Percentiles rank a stretch among this genome's conserved stretches.
Conservation (phyloP, 1,284 basidiomycete species). For the Heterobasidion occidentale region DNA sequence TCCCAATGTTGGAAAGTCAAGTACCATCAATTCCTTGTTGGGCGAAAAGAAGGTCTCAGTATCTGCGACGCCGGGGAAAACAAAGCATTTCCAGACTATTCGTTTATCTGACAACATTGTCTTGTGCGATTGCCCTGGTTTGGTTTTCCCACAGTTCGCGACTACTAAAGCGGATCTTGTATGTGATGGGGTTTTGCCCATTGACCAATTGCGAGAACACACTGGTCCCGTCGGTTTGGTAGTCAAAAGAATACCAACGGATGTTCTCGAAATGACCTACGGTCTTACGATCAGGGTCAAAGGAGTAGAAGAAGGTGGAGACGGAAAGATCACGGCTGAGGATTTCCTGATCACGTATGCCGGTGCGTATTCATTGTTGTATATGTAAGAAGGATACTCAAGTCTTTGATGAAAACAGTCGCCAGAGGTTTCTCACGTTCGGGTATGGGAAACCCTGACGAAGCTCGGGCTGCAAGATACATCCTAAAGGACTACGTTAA, state of each 20-base stretch:
- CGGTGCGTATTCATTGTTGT: constrained; percentile 47
- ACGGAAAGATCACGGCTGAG: constrained; percentile 72
- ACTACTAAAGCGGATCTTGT: constrained; percentile 94
- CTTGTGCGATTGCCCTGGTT: constrained; percentile 98
- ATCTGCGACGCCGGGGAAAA: constrained; percentile 96
- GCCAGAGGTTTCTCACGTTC: constrained; percentile 91
- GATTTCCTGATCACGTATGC: constrained; percentile 88
- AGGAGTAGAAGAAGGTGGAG: constrained; percentile 79
- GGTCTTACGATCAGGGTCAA: constrained; percentile 73
- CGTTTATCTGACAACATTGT: constrained; percentile 82
- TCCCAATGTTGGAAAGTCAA: constrained; percentile 97
- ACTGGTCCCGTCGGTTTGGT: constrained; percentile 84
- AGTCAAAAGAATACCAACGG: constrained; percentile 73
- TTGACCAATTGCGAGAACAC: constrained; percentile 96
- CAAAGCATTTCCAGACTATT: constrained; percentile 99
- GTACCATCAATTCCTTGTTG: constrained; percentile 93
- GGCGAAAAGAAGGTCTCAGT: constrained; percentile 97
- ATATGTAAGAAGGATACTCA: no score
- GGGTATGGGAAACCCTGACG: constrained; percentile 96
- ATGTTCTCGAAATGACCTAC: constrained; percentile 87
- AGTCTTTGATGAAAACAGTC: constrained; percentile 39
- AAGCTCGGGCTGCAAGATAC: constrained; percentile 88
- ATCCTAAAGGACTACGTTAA: constrained; percentile 98
- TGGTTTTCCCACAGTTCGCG: constrained; percentile 98
- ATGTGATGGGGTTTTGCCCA: constrained; percentile 95